Percentiles rank a stretch among this genome's conserved stretches.
These are phyloP conservation scores for Fusarium algeriense DNA, from an alignment of 2,329 filamentous ascomycete genomes.

Conservation along the genomic window DNA sequence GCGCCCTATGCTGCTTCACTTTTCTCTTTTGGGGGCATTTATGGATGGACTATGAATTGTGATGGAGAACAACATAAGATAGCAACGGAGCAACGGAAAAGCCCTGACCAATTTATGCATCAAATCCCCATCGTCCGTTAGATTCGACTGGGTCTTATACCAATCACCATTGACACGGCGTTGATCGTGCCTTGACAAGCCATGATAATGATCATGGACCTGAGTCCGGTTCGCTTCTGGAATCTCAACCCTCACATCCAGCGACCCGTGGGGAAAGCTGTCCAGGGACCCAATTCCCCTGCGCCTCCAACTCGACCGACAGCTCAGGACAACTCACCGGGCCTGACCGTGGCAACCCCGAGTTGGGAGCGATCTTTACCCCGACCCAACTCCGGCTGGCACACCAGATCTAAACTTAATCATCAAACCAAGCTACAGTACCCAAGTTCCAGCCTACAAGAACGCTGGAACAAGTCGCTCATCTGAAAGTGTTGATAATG, in stretches of 20 bases:
- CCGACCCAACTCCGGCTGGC: slow-evolving; percentile 36
- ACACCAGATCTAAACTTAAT: slow-evolving; percentile 29
- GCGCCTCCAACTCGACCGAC: background rate
- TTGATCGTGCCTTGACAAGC: background rate
- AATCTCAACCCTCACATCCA: slow-evolving; percentile 5
- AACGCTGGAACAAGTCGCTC: slow-evolving; percentile 23
- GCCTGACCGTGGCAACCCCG: slow-evolving; percentile 30
- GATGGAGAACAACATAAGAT: background rate
- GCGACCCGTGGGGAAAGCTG: slow-evolving; percentile 25
- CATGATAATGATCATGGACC: background rate
- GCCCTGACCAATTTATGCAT: background rate
- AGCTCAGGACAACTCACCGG: slow-evolving; percentile 22
- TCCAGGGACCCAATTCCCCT: slow-evolving; percentile 31
- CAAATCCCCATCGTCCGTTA: slow-evolving; percentile 19
- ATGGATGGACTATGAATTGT: background rate
- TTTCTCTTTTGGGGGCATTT: background rate
- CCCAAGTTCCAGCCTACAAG: background rate
- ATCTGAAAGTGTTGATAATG: slow-evolving; percentile 32
- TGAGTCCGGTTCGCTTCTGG: slow-evolving; percentile 23
- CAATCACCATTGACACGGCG: slow-evolving; percentile 20
- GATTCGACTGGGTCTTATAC: slow-evolving; percentile 14
- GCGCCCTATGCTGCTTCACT: background rate
- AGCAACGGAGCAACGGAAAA: background rate
- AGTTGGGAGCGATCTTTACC: slow-evolving; percentile 20
- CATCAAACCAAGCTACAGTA: slow-evolving; percentile 19